Conservation (phyloP, 441 rosid species). For the Syzygium syzygioides region DNA sequence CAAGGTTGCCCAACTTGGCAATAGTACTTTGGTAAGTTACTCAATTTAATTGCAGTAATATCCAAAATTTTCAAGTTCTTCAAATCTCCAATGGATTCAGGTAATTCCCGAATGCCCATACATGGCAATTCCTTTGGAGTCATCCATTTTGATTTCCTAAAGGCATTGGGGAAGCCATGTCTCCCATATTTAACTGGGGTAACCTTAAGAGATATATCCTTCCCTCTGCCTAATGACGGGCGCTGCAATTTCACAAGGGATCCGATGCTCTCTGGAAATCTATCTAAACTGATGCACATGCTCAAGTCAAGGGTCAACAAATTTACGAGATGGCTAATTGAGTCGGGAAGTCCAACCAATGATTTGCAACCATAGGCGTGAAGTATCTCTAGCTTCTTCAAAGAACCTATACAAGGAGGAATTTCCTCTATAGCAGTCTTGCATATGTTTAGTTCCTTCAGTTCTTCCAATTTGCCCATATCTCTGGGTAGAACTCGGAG, state of each 20-base stretch:
- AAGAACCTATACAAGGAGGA: background rate
- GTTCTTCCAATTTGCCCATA: background rate
- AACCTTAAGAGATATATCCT: background rate
- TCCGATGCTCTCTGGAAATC: background rate
- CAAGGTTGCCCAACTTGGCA: background rate
- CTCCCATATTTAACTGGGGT: too few relatives aligned
- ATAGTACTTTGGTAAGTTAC: background rate
- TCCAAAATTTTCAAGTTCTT: background rate
- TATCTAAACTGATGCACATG: background rate
- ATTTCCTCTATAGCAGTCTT: rapidly evolving
- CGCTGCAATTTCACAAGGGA: background rate
- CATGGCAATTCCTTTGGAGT: too few relatives aligned
- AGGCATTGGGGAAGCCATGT: background rate
- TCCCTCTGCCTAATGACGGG: rapidly evolving
- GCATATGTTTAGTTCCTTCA: background rate
- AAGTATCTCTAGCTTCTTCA: background rate
- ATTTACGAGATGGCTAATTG: background rate
- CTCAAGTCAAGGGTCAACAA: background rate
- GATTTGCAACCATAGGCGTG: background rate
- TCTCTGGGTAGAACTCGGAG: background rate
- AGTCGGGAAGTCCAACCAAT: background rate
- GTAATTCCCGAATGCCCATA: background rate
- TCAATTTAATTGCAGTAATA: background rate
- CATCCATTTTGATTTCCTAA: background rate
- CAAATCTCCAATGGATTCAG: background rate